Evolutionary conservation across 805 yeast genomes (phyloP), one percentile per base, ranked within the genome.

Genomic region (Peterozyma xylosa): DNA sequence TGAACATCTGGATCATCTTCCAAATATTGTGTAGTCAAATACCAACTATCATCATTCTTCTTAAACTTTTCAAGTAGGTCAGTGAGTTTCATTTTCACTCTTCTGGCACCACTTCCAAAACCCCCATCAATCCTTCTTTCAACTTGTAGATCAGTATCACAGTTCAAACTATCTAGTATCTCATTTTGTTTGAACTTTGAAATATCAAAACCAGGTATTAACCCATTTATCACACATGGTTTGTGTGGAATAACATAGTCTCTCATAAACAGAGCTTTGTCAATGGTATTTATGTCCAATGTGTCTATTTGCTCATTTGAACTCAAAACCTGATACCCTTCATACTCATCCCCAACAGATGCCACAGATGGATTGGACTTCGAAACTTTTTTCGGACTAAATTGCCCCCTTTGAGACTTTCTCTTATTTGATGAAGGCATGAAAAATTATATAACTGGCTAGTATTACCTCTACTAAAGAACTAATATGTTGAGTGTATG

Each of bases 1-100:
- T 50, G 55, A 5, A 45, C 55, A 15, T 60, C 66, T 4, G 60
- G 60, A 27, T 64, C 71, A 46, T 73, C 73, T 40, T 73, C 80
- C 2, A 50, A 62, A 53, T 84, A 84, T 50, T 84, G 90, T 0
- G 90, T 84, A 1, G 90, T 84, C 56, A 83, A 63, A 50, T 84
- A 83, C 45, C 73, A 67, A 0, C 66, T 59, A 29, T 60, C 69
- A 14, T 74, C 75, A 1, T 76, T 79, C 3, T 52, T 38, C 29
- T 56, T 44, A 27, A 80, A 51, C 47, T 60, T 64, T 0, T 59
- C 54, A 42, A 80, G 57, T 39, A 84, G 68, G 15, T 78, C 76
- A 0, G 54, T 53, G 47, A 83, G 67, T 2, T 63, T 57, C 76
- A 81, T 69, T 43, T 68, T 68, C 13, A 69, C 57, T 49, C 89